Evolutionary conservation across 2,329 filamentous ascomycete species (phyloP), one percentile per base, ranked within the genome.

Genomic region (Lecanosticta acicola): DNA sequence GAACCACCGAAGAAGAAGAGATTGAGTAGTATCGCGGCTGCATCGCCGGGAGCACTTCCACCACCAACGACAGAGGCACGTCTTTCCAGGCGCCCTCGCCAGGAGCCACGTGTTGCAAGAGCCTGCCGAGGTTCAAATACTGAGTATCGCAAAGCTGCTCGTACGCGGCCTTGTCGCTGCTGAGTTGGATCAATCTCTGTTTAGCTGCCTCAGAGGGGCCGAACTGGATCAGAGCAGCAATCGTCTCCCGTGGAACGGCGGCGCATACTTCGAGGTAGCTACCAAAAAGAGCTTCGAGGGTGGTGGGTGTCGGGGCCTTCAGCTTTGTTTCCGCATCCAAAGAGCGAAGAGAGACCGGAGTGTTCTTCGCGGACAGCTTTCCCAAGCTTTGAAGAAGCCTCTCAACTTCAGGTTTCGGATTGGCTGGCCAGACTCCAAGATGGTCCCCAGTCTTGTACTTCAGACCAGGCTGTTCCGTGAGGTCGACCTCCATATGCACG

Each of bases 1-100:
- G 49, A 9, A 51, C 49, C 9, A 70, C 64, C 11, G 58, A 57
- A 1, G 58, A 60, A 13, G 58, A 60, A 2, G 58, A 57, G 39
- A 60, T 59, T 7, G 56, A 59, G 44, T 59, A 60, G 45, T 58
- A 56, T 11, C 58, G 55, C 11, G 54, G 54, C 14, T 53, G 54
- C 50, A 60, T 51, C 3, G 58, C 48, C 11, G 50, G 51, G 3
- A 61, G 53, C 33, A 47, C 51, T 32, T 57, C 56, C 35, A 59
- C 37, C 34, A 53, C 74, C 20, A 39, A 90, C 73, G 84, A 74
- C 0, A 90, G 66, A 3, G 66, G 67, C 0, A 68, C 43, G 4
- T 48, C 44, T 2, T 51, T 57, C 68, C 68, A 71, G 1, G 58
- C 46, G 8, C 39, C 50, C 29, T 53, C 49, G 10, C 39, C 41